Evolutionary conservation across 2,329 filamentous ascomycete species (phyloP).

Genomic region (Lachnum nothofagi): DNA sequence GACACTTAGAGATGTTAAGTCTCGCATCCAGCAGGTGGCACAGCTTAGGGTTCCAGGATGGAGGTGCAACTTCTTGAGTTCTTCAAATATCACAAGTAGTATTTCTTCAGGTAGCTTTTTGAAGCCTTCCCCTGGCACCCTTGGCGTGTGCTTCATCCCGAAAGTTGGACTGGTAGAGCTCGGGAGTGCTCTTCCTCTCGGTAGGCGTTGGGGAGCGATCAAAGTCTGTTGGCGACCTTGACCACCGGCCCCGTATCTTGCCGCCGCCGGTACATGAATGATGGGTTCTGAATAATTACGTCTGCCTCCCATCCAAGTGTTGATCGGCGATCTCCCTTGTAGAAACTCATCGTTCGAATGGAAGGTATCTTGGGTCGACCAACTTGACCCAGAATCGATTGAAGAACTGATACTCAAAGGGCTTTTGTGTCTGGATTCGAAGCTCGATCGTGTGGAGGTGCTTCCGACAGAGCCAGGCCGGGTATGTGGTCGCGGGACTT

Average conservation of each 20-base stretch:
- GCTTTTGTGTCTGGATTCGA: constrained; percentile 26
- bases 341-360: constrained; percentile 10
- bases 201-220: constrained; percentile 17
- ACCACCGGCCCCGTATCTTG: constrained; percentile 15
- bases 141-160: constrained; percentile 14
- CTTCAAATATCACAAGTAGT: constrained; percentile 50
- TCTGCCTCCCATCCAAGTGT: neutral
- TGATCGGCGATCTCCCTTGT: constrained; percentile 4
- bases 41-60: constrained; percentile 47
- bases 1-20: constrained; percentile 48
- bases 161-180: constrained; percentile 2
- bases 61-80: constrained; percentile 50
- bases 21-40: constrained; percentile 61
- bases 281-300: constrained; percentile 16
- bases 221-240: constrained; percentile 11
- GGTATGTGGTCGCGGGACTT: constrained; percentile 13
- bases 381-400: constrained; percentile 20
- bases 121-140: constrained; percentile 47
- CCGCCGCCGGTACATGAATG: constrained; percentile 7
- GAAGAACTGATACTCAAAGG: constrained; percentile 27
- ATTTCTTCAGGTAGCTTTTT: constrained; percentile 55
- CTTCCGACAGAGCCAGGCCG: constrained; percentile 17
- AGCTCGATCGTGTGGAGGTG: constrained; percentile 19
- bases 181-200: constrained; percentile 7
- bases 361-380: constrained; percentile 21